Conservation (phyloP, 2,329 filamentous ascomycete genomes). For the Ceratocystis lukuohia region DNA sequence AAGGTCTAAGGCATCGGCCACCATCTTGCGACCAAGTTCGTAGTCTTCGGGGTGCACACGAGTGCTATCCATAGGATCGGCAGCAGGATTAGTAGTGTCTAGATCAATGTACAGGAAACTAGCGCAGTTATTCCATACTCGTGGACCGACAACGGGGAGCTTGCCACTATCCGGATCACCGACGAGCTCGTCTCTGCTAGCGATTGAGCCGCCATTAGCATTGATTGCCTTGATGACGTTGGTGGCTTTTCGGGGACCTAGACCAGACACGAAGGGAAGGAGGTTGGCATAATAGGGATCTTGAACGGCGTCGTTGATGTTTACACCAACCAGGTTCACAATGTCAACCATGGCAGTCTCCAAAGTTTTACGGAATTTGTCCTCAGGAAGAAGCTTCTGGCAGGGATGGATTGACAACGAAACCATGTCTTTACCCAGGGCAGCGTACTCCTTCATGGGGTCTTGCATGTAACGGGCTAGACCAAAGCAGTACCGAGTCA, state of each 20-base stretch:
- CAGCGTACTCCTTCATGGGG: slow-evolving; percentile 91
- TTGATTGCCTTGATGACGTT: slow-evolving; percentile 66
- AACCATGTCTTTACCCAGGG: slow-evolving; percentile 72
- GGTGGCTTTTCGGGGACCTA: slow-evolving; percentile 83
- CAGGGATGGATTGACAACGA: slow-evolving; percentile 82
- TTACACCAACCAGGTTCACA: slow-evolving; percentile 91
- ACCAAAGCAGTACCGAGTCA: slow-evolving; percentile 80
- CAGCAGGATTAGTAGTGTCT: slow-evolving; percentile 64
- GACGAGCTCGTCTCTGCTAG: slow-evolving; percentile 73
- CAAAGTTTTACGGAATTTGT: slow-evolving; percentile 72
- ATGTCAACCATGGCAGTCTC: slow-evolving; percentile 98
- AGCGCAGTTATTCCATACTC: slow-evolving; percentile 92
- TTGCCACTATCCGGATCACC: slow-evolving; percentile 73
- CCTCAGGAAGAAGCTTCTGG: slow-evolving; percentile 75
- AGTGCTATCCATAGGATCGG: slow-evolving; percentile 91
- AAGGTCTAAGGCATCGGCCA: slow-evolving; percentile 86
- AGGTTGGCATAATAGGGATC: slow-evolving; percentile 76
- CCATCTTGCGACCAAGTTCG: slow-evolving; percentile 95
- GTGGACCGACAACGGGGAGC: slow-evolving; percentile 67
- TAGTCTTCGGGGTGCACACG: slow-evolving; percentile 98
- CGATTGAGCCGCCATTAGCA: slow-evolving; percentile 73
- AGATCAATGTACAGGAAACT: slow-evolving; percentile 89
- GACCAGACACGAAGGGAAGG: slow-evolving; percentile 77
- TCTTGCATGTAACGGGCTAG: slow-evolving; percentile 88
- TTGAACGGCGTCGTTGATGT: slow-evolving; percentile 80